Conservation (phyloP, 805 yeast species). For the Teunomyces pallodes region DNA sequence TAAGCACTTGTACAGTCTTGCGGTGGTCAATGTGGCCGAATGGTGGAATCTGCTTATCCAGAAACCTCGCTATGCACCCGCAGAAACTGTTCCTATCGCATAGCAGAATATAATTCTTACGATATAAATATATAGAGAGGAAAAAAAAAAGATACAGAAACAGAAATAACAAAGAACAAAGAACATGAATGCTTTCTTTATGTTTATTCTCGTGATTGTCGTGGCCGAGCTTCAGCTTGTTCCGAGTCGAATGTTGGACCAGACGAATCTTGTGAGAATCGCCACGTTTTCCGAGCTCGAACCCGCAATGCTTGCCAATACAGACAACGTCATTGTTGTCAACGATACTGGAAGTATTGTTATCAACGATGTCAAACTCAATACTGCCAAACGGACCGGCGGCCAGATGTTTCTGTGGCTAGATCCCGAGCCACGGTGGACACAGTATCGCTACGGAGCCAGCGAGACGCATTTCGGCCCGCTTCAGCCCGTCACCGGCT, state of each 20-base stretch:
- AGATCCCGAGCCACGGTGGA: slow-evolving; percentile 11
- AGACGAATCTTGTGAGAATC: neutral
- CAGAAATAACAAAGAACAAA: neutral
- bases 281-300: neutral
- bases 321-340: slow-evolving; percentile 10
- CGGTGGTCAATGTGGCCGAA: slow-evolving; percentile 47
- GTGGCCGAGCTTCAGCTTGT: neutral
- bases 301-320: neutral
- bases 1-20: slow-evolving; percentile 49
- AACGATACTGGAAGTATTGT: slow-evolving; percentile 11
- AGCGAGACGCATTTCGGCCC: slow-evolving; percentile 7
- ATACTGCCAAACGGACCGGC: slow-evolving; percentile 13
- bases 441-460: slow-evolving; percentile 10
- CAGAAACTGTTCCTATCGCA: neutral
- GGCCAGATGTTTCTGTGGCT: slow-evolving; percentile 7
- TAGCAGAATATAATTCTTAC: neutral
- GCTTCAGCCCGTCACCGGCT: slow-evolving; percentile 16
- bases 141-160: neutral
- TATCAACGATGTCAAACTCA: slow-evolving; percentile 14
- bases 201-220: neutral
- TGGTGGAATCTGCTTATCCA: slow-evolving; percentile 81
- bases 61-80: slow-evolving; percentile 21
- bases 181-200: neutral
- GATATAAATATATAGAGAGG: neutral
- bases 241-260: neutral